A percentile compares a stretch with the other conserved stretches of the same genome.
Conservation (phyloP, 2,329 filamentous ascomycete genomes). For the Daldinia sp. region DNA sequence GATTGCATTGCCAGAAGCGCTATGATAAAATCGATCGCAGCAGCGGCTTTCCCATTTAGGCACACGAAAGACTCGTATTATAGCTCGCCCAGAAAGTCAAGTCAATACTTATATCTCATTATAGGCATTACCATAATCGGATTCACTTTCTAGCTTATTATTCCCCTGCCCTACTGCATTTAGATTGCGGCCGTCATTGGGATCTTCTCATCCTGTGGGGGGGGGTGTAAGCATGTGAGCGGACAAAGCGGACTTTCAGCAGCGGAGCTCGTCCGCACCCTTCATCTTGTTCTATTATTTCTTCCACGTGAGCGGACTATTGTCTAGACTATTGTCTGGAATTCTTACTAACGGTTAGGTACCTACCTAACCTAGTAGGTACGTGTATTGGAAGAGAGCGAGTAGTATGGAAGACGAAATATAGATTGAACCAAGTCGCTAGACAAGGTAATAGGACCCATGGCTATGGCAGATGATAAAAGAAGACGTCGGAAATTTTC, state of each 20-base stretch:
- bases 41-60: not conserved
- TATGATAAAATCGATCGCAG: not conserved
- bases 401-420: not conserved
- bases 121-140: too few species aligned
- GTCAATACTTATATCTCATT: not conserved
- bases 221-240: constrained; percentile 16
- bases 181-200: constrained; percentile 4
- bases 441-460: not conserved
- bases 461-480: not conserved
- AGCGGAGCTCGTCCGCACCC: constrained; percentile 11
- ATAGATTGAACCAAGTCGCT: not conserved
- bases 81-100: too few species aligned
- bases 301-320: constrained; percentile 31
- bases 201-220: too few species aligned
- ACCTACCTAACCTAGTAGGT: too few species aligned
- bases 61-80: not conserved
- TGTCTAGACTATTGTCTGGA: too few species aligned
- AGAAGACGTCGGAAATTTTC: not conserved
- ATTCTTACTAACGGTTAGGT: too few species aligned
- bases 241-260: constrained; percentile 28
- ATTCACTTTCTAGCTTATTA: not conserved
- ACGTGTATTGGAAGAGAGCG: too few species aligned
- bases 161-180: not conserved
- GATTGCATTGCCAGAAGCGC: not conserved
- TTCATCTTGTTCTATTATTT: not conserved